Percentiles rank a stretch among this genome's conserved stretches.
Evolutionary conservation across 495 filamentous ascomycete species (phyloP).

Genomic region (Articulospora tetracladia): DNA sequence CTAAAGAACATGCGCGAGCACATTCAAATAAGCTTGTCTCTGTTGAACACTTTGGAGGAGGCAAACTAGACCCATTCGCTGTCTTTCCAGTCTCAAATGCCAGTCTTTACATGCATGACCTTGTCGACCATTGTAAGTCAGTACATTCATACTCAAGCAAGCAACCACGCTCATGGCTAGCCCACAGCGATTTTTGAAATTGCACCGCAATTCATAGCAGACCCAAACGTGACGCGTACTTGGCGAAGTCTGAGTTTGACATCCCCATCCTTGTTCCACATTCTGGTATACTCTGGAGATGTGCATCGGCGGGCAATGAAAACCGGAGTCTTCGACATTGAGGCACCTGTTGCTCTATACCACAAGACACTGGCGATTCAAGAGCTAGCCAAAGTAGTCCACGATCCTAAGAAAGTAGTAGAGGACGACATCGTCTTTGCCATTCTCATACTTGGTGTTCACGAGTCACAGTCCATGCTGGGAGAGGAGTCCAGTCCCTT

Average conservation of each 20-base stretch:
- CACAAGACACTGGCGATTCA: constrained; percentile 8
- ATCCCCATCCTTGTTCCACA: constrained; percentile 5
- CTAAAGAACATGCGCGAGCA: neutral
- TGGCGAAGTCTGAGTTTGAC: neutral
- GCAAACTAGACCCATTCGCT: constrained; percentile 1
- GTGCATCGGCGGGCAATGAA: constrained; percentile 1
- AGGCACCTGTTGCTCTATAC: neutral
- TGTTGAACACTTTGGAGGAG: neutral
- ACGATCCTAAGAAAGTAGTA: neutral
- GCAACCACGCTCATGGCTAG: neutral
- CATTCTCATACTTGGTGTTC: constrained; percentile 3
- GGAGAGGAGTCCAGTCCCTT: constrained; percentile 1
- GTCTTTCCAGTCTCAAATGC: neutral
- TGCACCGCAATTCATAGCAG: neutral
- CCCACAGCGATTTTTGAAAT: neutral
- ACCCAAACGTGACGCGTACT: neutral
- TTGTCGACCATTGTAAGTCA: constrained; percentile 4
- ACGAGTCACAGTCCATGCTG: neutral
- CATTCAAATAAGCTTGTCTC: neutral
- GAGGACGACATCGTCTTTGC: constrained; percentile 5
- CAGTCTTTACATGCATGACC: neutral
- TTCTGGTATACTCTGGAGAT: neutral
- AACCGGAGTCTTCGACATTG: neutral
- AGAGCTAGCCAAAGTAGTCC: neutral
- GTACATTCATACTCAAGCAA: neutral